These are phyloP conservation scores for Macrolepiota albuminosa DNA, from an alignment of 768 basidiomycete genomes.

Conservation along the genomic window DNA sequence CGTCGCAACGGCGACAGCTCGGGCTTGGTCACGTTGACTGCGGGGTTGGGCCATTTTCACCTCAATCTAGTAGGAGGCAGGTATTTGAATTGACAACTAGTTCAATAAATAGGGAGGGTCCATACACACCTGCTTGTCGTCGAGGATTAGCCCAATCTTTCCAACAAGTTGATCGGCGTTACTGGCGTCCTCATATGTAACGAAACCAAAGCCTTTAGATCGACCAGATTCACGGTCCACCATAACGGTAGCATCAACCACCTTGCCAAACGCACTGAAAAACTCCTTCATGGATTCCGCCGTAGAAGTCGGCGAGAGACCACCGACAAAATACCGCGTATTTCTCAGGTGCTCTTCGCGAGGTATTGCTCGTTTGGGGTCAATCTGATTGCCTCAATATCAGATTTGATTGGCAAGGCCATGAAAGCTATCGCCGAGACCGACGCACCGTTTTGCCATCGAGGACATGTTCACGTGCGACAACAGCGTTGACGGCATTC, in stretches of 20 bases:
- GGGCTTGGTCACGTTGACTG: slow-evolving; percentile 53
- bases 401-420: neutral
- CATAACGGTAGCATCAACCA: slow-evolving; percentile 85
- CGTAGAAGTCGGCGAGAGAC: slow-evolving; percentile 62
- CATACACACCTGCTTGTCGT: slow-evolving; percentile 65
- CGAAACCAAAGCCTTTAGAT: slow-evolving; percentile 83
- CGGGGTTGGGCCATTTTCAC: slow-evolving; percentile 79
- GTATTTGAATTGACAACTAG: neutral
- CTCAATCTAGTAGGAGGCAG: slow-evolving; percentile 57
- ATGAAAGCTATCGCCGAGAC: neutral
- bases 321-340: slow-evolving; percentile 80
- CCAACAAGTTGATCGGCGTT: slow-evolving; percentile 65
- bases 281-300: slow-evolving; percentile 68
- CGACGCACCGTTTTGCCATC: slow-evolving; percentile 70
- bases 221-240: slow-evolving; percentile 70
- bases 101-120: neutral
- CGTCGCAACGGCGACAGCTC: slow-evolving; percentile 21
- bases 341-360: slow-evolving; percentile 73
- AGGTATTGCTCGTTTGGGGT: slow-evolving; percentile 85
- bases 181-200: slow-evolving; percentile 69
- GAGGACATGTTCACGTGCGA: slow-evolving; percentile 61
- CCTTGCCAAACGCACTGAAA: slow-evolving; percentile 70
- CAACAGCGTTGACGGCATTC: slow-evolving; percentile 57
- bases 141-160: slow-evolving; percentile 61
- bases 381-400: slow-evolving; percentile 48